Conservation (phyloP, 2,329 filamentous ascomycete species). For the Pestalotiopsis fici region DNA sequence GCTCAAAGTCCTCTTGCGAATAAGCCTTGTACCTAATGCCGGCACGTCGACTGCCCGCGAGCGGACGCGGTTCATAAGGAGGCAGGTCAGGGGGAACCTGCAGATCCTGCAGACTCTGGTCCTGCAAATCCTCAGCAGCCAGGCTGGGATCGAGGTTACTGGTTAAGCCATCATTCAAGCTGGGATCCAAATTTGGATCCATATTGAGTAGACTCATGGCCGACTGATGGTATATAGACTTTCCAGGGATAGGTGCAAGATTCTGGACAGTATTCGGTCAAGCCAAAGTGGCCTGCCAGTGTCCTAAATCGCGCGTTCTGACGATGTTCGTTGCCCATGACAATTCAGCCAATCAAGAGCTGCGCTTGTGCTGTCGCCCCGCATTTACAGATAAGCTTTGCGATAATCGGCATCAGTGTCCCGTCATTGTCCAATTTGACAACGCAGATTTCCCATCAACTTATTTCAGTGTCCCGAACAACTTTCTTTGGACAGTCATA, state of each 20-base stretch:
- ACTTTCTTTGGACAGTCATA: background rate
- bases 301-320: background rate
- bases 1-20: constrained; percentile 19
- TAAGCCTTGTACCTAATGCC: constrained; percentile 23
- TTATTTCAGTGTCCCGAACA: background rate
- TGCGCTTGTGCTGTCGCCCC: background rate
- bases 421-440: background rate
- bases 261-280: constrained; percentile 8
- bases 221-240: background rate
- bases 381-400: background rate
- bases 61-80: constrained; percentile 5
- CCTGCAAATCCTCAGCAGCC: background rate
- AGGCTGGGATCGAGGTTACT: background rate
- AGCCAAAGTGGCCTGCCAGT: constrained; percentile 2
- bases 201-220: background rate
- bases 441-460: background rate
- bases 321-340: background rate
- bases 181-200: background rate
- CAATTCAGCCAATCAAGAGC: background rate
- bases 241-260: background rate
- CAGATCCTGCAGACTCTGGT: background rate
- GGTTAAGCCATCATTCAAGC: background rate
- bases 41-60: constrained; percentile 12
- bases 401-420: background rate
- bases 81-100: background rate